phyloP scores from a whole-genome alignment of 768 basidiomycete species.

The Leccinum incarnatum region DNA sequence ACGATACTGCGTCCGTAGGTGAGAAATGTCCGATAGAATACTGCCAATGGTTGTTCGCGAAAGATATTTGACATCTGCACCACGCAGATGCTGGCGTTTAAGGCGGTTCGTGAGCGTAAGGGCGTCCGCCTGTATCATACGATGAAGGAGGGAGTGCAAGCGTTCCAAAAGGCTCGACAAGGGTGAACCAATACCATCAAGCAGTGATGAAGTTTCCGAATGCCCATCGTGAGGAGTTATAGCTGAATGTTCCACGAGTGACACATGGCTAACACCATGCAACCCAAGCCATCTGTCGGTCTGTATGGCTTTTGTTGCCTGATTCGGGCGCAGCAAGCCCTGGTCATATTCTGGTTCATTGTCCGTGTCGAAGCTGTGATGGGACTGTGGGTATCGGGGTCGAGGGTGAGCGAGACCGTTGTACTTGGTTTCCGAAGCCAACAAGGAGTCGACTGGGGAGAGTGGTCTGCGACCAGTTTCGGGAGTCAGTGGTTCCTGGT shows the following conservation, averaged over 20 bases:
- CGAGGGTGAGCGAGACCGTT: conserved; percentile 24
- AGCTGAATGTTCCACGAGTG: conserved; percentile 36
- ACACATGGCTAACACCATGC: conserved; percentile 33
- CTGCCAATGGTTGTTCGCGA: conserved; percentile 77
- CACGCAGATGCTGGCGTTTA: conserved; percentile 84
- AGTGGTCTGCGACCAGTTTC: conserved; percentile 42
- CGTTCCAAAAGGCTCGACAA: conserved; percentile 63
- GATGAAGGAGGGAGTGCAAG: conserved; percentile 58
- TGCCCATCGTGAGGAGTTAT: conserved; percentile 54
- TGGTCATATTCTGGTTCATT: conserved; percentile 37
- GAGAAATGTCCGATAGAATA: conserved; percentile 67
- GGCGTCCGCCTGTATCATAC: conserved; percentile 74
- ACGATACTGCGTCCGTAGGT: conserved; percentile 73
- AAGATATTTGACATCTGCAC: conserved; percentile 83
- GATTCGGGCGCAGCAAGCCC: conserved; percentile 35
- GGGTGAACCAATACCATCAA: conserved; percentile 48
- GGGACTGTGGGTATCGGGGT: conserved; percentile 26
- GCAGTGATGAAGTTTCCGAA: conserved; percentile 74
- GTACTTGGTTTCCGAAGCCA: conserved; percentile 25
- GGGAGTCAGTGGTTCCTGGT: conserved; percentile 45
- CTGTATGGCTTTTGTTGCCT: conserved; percentile 65
- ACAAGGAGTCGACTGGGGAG: conserved; percentile 39
- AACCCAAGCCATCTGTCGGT: conserved; percentile 48
- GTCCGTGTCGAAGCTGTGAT: conserved; percentile 44
- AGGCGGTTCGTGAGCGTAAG: conserved; percentile 84